Base-by-base conservation (phyloP, 2,329 filamentous ascomycete species). In the Arthrobotrys iridis region DNA sequence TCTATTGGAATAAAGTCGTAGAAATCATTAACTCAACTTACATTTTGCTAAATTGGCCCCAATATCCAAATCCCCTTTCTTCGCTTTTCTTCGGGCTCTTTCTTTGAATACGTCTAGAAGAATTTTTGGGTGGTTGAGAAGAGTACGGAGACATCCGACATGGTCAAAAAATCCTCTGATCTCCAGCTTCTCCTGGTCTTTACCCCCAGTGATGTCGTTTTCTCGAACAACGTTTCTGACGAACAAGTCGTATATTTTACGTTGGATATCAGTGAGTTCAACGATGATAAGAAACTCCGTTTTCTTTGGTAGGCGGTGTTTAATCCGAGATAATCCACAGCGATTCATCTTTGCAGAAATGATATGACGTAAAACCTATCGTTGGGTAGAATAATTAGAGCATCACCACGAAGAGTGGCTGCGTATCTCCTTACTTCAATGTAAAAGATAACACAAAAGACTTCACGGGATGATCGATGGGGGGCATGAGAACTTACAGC, bases 261-360 rank as follows among this genome's bases (percentile, higher is more conserved):
- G 82, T 81, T 97, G 93, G 0, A 91, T 55, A 0, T 83, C 79
- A 0, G 91, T 92, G 7, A 95, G 83, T 7, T 90, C 87, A 4
- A 97, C 84, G 2, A 86, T 90, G 58, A 97, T 86, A 22, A 96
- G 87, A 79, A 94, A 97, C 80, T 97, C 93, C 4, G 86, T 87
- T 81, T 97, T 97, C 0, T 84, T 83, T 2, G 91, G 91, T 43
- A 97, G 84, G 40, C 89, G 88, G 10, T 88, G 84, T 76, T 86
- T 86, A 41, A 96, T 83, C 3, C 86, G 88, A 1, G 86, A 86
- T 73, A 93, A 89, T 58, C 91, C 92, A 6, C 87, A 88, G 28
- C 93, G 88, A 79, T 93, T 85, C 13, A 96, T 88, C 81, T 96
- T 97, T 3, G 93, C 91, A 0, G 87, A 87, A 15, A 97, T 88